Conservation (phyloP, 805 yeast genomes). For the Maudiozyma bulderi region DNA sequence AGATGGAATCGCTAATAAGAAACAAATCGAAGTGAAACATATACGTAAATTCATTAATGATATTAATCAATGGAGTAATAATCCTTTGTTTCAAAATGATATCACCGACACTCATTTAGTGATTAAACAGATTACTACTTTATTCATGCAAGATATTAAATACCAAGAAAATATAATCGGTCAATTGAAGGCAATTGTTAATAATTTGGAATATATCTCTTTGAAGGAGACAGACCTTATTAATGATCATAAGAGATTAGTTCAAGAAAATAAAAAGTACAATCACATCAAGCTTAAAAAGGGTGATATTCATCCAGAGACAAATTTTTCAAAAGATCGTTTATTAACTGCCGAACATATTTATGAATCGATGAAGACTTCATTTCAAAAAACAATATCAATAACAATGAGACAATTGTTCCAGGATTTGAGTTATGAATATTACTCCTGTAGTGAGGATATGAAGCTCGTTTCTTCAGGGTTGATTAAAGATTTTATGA, state of each 20-base stretch:
- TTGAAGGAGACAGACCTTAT: conserved; percentile 20
- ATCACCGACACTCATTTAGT: conserved; percentile 1
- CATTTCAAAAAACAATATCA: conserved; percentile 18
- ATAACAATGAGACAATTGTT: conserved; percentile 18
- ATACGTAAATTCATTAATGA: conserved; percentile 1
- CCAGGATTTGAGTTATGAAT: conserved; percentile 17
- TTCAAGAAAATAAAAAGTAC: conserved; percentile 13
- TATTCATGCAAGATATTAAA: conserved; percentile 17
- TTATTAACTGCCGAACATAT: conserved; percentile 14
- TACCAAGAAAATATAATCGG: conserved; percentile 16
- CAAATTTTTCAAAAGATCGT: conserved; percentile 16
- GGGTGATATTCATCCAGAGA: conserved; percentile 19
- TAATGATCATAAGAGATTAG: conserved; percentile 13
- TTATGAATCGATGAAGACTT: conserved; percentile 11
- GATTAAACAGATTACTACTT: conserved; percentile 13
- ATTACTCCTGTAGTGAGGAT: conserved; percentile 18
- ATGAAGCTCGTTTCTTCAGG: conserved; percentile 15
- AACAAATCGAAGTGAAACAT: not conserved
- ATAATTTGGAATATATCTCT: conserved; percentile 17
- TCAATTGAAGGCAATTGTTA: conserved; percentile 10
- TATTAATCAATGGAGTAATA: conserved; percentile 3
- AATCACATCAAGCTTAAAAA: conserved; percentile 12
- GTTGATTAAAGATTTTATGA: conserved; percentile 15
- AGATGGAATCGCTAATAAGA: not conserved
- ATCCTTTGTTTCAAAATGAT: not conserved